Percentiles rank a stretch among this genome's conserved stretches.
phyloP scores from a whole-genome alignment of 1,139 yeast species.

The Taphrina flavorubra region DNA sequence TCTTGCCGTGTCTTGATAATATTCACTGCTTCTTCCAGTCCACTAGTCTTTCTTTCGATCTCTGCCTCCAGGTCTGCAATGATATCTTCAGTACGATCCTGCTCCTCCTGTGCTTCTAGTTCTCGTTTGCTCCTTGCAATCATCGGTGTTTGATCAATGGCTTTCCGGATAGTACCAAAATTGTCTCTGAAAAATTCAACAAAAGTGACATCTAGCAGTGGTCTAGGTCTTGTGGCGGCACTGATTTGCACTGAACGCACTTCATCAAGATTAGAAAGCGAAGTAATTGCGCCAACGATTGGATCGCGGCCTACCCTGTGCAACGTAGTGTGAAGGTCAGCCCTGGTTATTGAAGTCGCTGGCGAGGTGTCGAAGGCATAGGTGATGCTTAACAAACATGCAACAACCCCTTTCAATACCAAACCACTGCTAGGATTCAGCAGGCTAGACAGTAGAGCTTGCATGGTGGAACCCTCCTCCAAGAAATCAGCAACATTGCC shows the following conservation, averaged over 20 bases:
- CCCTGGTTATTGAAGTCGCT: conserved; percentile 64
- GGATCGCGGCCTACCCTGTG: conserved; percentile 80
- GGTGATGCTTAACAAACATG: conserved; percentile 72
- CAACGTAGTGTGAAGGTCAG: conserved; percentile 59
- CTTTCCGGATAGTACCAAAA: conserved; percentile 67
- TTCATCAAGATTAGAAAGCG: conserved; percentile 65
- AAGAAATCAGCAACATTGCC: conserved; percentile 78
- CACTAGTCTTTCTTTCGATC: conserved; percentile 45
- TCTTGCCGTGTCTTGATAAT: conserved; percentile 46
- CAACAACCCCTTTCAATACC: conserved; percentile 75
- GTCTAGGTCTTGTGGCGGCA: conserved; percentile 63
- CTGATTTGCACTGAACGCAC: conserved; percentile 64
- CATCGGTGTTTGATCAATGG: conserved; percentile 80
- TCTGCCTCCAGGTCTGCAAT: conserved; percentile 49
- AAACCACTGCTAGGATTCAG: conserved; percentile 65
- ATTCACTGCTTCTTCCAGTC: conserved; percentile 46
- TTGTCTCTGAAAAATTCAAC: conserved; percentile 73
- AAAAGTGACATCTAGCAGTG: conserved; percentile 63
- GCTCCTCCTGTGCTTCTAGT: conserved; percentile 50
- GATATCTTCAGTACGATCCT: conserved; percentile 51
- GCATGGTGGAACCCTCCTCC: conserved; percentile 67
- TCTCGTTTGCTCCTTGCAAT: conserved; percentile 67
- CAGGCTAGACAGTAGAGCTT: conserved; percentile 62
- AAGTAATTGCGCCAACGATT: conserved; percentile 72
- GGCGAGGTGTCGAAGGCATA: conserved; percentile 79